phyloP scores from a whole-genome alignment of 371 early-diverging fungal genomes.

The Haplosporangium sp. region DNA sequence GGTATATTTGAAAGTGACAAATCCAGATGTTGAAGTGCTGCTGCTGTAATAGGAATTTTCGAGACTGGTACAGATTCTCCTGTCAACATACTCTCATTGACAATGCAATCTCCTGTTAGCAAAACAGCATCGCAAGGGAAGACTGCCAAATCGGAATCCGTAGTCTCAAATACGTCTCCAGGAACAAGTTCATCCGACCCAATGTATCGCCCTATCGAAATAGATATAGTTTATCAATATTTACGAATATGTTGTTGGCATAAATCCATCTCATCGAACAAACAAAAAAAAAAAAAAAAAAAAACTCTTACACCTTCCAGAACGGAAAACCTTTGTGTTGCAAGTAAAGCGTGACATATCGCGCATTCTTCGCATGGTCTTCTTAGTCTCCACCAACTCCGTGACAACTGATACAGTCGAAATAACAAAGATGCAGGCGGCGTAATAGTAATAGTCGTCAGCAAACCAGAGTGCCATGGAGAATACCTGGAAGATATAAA shows the following conservation, averaged over 20 bases:
- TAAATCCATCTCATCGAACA: no score
- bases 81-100: conserved; percentile 99
- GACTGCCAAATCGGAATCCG: conserved; percentile 65
- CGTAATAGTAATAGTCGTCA: conserved; percentile 97
- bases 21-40: conserved; percentile 77
- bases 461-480: conserved; percentile 92
- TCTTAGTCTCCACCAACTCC: conserved; percentile 88
- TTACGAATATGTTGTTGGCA: no score
- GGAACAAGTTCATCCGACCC: conserved; percentile 93
- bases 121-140: conserved; percentile 97
- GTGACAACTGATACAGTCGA: conserved; percentile 77
- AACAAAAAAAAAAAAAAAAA: neutral
- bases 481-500: conserved; percentile 95
- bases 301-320: conserved; percentile 69
- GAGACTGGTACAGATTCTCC: conserved; percentile 89
- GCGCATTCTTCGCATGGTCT: conserved; percentile 81
- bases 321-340: conserved; percentile 78
- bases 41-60: conserved; percentile 81
- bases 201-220: conserved; percentile 24
- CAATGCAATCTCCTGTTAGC: conserved; percentile 95
- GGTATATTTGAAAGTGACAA: conserved; percentile 76
- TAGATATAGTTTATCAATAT: neutral
- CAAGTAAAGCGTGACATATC: conserved; percentile 92
- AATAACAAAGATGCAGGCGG: conserved; percentile 91
- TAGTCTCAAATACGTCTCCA: conserved; percentile 92